Conservation (phyloP, 129 eudicot species). For the Rutidosis leptorrhynchoides region DNA sequence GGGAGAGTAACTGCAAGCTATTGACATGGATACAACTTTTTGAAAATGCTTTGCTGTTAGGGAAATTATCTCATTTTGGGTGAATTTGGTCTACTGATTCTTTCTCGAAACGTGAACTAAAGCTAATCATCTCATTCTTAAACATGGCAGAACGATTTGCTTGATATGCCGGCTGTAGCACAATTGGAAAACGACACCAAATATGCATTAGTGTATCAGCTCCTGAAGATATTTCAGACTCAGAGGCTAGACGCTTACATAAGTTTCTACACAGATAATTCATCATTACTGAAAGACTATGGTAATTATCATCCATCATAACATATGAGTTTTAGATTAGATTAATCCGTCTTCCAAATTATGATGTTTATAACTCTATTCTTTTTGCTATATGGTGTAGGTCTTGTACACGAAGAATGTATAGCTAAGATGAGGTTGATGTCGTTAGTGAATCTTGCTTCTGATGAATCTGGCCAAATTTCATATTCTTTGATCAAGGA, state of each 20-base stretch:
- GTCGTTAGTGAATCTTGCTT: slow-evolving; percentile 81
- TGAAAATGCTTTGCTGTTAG: not conserved
- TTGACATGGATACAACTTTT: not conserved
- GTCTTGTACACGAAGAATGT: slow-evolving; percentile 88
- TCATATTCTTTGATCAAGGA: slow-evolving; percentile 65
- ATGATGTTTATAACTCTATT: not conserved
- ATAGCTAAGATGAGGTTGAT: slow-evolving; percentile 80
- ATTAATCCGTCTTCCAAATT: not conserved
- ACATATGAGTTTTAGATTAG: not conserved
- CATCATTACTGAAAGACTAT: slow-evolving; percentile 42
- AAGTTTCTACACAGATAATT: slow-evolving; percentile 61
- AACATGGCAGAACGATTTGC: slow-evolving; percentile 68
- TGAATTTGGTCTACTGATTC: slow-evolving; percentile 13
- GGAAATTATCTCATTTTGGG: not conserved
- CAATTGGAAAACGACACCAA: slow-evolving; percentile 84
- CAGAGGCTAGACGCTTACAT: slow-evolving; percentile 75
- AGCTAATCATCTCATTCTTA: not conserved
- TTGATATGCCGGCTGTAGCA: slow-evolving; percentile 79
- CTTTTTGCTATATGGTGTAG: slow-evolving; percentile 40
- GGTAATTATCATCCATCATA: slow-evolving; percentile 42
- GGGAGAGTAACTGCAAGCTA: slow-evolving; percentile 5
- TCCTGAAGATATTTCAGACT: slow-evolving; percentile 69
- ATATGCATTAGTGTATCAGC: slow-evolving; percentile 60
- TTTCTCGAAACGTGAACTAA: not conserved
- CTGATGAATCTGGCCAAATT: slow-evolving; percentile 61